Conservation (phyloP, 2,329 filamentous ascomycete species). For the Alternaria gansuensis region DNA sequence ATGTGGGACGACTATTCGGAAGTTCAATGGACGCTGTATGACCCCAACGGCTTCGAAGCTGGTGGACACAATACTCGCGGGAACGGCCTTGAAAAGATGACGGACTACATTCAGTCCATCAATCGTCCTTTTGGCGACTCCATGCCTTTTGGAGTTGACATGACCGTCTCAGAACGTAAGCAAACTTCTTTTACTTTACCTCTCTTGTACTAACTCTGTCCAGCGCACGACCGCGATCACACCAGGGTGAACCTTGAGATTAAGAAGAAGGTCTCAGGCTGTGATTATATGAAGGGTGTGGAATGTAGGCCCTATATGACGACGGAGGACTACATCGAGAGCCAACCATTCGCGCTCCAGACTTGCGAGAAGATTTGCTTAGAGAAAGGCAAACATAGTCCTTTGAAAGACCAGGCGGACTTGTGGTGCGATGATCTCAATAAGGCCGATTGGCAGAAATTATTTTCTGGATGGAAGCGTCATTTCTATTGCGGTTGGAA, state of each 20-base stretch:
- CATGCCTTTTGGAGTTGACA: constrained; percentile 21
- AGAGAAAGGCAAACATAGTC: background rate
- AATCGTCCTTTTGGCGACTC: constrained; percentile 16
- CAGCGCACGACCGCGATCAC: constrained; percentile 5
- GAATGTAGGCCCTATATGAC: constrained; percentile 18
- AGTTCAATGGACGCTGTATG: constrained; percentile 27
- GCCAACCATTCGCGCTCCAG: constrained; percentile 10
- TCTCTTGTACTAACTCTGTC: background rate
- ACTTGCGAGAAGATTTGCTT: constrained; percentile 9
- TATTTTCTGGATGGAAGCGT: constrained; percentile 14
- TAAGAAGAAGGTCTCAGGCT: constrained; percentile 13
- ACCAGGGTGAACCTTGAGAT: constrained; percentile 20
- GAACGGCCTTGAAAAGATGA: constrained; percentile 3
- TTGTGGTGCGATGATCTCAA: constrained; percentile 26
- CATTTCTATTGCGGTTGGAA: constrained; percentile 16
- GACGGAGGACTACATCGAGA: constrained; percentile 22
- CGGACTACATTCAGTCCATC: constrained; percentile 13
- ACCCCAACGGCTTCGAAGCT: constrained; percentile 28
- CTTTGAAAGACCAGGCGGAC: background rate
- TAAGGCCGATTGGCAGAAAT: constrained; percentile 10
- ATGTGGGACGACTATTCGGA: constrained; percentile 21
- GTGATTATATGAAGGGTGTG: background rate
- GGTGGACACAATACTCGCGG: constrained; percentile 5
- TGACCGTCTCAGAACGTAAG: constrained; percentile 9
- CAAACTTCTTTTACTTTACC: background rate